Percentiles rank a stretch among this genome's conserved stretches.
Conservation (phyloP, 371 early-diverging fungal genomes). For the Mortierella sp. region DNA sequence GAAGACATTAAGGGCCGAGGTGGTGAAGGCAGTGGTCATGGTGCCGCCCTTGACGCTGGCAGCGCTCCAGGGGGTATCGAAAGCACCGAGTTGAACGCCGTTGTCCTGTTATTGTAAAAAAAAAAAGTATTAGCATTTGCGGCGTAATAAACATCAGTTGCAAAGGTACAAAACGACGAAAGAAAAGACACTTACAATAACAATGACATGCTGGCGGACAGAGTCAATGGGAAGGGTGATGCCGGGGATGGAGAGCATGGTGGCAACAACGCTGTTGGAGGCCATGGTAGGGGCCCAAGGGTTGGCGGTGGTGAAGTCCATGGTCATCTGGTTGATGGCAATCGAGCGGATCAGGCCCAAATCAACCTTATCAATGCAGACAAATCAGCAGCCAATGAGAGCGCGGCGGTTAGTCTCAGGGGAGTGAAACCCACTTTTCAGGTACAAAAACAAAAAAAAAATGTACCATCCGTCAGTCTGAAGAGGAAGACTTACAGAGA, state of each 20-base stretch:
- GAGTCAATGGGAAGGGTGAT: constrained; percentile 43
- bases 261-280: constrained; percentile 42
- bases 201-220: constrained; percentile 41
- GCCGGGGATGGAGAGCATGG: constrained; percentile 53
- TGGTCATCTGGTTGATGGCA: constrained; percentile 47
- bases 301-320: constrained; percentile 51
- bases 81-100: constrained; percentile 38
- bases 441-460: background rate
- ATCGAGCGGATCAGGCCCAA: constrained; percentile 47
- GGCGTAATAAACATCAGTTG: background rate
- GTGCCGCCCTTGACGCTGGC: constrained; percentile 29
- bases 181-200: background rate
- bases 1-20: constrained; percentile 44
- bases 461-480: no score
- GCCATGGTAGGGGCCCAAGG: constrained; percentile 39
- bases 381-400: no score
- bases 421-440: no score
- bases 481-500: constrained; percentile 30
- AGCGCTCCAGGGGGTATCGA: constrained; percentile 37
- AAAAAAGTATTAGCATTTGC: background rate
- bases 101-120: constrained; percentile 26
- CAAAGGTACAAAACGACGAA: background rate
- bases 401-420: no score
- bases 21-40: constrained; percentile 38
- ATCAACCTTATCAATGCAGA: constrained; percentile 23